Evolutionary conservation across 2,329 filamentous ascomycete genomes (phyloP), one percentile per base, ranked within the genome.

Genomic region (Ceratocystis eucalypticola): DNA sequence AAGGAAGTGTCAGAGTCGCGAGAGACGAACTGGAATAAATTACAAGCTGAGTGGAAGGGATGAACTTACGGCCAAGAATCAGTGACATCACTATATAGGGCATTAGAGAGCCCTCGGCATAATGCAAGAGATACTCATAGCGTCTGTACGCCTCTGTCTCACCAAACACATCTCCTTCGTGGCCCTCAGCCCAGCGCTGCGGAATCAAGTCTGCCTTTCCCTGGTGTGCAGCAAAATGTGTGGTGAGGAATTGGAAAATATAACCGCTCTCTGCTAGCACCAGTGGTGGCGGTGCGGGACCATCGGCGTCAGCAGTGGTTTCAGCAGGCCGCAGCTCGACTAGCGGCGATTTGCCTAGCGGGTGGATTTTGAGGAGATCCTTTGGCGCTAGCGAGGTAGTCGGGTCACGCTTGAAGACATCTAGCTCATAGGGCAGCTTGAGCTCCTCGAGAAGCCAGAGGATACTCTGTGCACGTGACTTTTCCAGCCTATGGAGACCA

Each of bases 381-480:
- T 84, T 78, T 2, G 90, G 89, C 0, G 92, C 92, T n/a, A 89
- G 79, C 71, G 79, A 81, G 66, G 87, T 82, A 67, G 78, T 72
- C 66, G 76, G 77, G 69, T 79, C 74, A 65, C 92, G 87, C 74
- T 89, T 90, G 80, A 88, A 94, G 65, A 88, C 81, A 72, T 93
- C 84, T 67, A 96, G 77, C 69, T 92, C 84, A 76, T 96, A 96
- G 33, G 87, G 81, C 44, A 96, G 75, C 55, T 88, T 81, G 69
- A 94, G 85, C 75, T 93, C 90, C 74, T 94, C 89, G 55, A 96
- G 82, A 5, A 96, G 85, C 89, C 89, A 96, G 57, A 94, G 78
- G 67, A 93, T 88, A 69, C 89, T 85, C 75, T 95, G 89, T 12
- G 89, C 85, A 70, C 91, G 88, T 66, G 91, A 95, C 71, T 88